These are phyloP conservation scores for Leishmania braziliensis DNA, from an alignment of 208 protist species.

Conservation along the genomic window DNA sequence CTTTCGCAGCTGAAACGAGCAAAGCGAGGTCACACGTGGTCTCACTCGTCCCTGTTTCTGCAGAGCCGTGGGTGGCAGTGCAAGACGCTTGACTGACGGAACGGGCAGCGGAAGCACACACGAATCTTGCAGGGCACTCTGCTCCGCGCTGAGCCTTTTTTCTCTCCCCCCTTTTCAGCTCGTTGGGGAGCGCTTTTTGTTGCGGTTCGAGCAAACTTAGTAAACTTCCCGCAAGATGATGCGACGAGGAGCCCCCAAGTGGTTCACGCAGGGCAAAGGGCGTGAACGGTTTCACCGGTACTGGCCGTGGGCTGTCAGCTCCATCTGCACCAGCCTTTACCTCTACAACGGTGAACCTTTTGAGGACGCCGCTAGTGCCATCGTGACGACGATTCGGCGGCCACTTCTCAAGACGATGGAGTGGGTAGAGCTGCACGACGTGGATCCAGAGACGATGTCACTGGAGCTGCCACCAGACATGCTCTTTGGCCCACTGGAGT, in stretches of 20 bases:
- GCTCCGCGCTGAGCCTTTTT: background rate
- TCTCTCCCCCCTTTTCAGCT: background rate
- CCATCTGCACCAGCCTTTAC: conserved; percentile 77
- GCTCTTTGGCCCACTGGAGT: conserved; percentile 88
- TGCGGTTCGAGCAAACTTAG: background rate
- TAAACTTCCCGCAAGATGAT: conserved; percentile 37
- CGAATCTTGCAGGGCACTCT: background rate
- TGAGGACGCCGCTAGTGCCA: conserved; percentile 77
- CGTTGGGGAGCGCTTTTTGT: background rate
- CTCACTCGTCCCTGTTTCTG: background rate
- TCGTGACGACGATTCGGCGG: conserved; percentile 77
- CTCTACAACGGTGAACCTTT: conserved; percentile 88
- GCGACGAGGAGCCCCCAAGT: conserved; percentile 75
- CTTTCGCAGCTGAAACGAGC: background rate
- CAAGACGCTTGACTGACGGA: no score
- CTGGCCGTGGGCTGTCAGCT: conserved; percentile 89
- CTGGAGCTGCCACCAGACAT: conserved; percentile 89
- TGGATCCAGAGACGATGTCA: conserved; percentile 88
- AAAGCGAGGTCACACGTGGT: background rate
- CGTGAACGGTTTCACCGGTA: conserved; percentile 82
- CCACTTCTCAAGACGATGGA: conserved; percentile 85
- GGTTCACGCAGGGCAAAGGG: conserved; percentile 82
- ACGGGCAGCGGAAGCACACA: background rate
- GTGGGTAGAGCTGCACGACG: conserved; percentile 90
- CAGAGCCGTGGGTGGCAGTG: no score